A percentile compares a stretch with the other conserved stretches of the same genome.
These are phyloP conservation scores for Glarea lozoyensis DNA, from an alignment of 495 filamentous ascomycete genomes.

Conservation along the genomic window DNA sequence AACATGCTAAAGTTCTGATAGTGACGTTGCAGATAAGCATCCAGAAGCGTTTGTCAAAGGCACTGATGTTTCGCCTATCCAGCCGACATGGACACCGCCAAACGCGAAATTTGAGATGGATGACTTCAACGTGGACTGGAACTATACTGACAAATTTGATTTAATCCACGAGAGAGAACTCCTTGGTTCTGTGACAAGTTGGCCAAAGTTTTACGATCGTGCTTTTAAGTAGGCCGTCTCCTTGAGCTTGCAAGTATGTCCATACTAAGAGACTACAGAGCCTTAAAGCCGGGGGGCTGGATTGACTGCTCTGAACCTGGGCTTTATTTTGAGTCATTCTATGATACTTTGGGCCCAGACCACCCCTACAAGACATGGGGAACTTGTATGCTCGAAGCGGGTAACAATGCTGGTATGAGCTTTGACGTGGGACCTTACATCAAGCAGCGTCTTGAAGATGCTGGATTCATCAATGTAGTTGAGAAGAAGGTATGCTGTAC, in stretches of 20 bases:
- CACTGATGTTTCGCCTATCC: constrained; percentile 43
- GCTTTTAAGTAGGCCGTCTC: constrained; percentile 22
- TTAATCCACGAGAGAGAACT: constrained; percentile 22
- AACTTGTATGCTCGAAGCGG: constrained; percentile 24
- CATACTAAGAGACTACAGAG: constrained; percentile 24
- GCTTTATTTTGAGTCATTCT: constrained; percentile 23
- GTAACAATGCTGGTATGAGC: constrained; percentile 3
- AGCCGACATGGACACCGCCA: constrained; percentile 26
- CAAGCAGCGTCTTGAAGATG: constrained; percentile 33
- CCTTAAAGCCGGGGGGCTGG: constrained; percentile 38
- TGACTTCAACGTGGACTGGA: constrained; percentile 26
- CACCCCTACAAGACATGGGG: constrained; percentile 17
- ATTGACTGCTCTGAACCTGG: constrained; percentile 33
- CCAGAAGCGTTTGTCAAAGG: constrained; percentile 28
- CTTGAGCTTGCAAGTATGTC: constrained; percentile 41
- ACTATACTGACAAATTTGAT: constrained; percentile 22
- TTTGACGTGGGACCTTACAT: constrained; percentile 16
- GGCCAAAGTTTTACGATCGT: not conserved
- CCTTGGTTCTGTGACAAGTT: constrained; percentile 8
- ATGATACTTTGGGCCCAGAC: constrained; percentile 28
- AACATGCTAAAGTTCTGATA: not conserved
- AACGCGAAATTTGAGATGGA: constrained; percentile 27
- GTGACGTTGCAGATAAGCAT: constrained; percentile 17
- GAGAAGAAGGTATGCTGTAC: no score
- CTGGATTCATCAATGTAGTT: constrained; percentile 32